Base-by-base conservation (phyloP, 164 flowering plant genomes). In the Taxillus chinensis region DNA sequence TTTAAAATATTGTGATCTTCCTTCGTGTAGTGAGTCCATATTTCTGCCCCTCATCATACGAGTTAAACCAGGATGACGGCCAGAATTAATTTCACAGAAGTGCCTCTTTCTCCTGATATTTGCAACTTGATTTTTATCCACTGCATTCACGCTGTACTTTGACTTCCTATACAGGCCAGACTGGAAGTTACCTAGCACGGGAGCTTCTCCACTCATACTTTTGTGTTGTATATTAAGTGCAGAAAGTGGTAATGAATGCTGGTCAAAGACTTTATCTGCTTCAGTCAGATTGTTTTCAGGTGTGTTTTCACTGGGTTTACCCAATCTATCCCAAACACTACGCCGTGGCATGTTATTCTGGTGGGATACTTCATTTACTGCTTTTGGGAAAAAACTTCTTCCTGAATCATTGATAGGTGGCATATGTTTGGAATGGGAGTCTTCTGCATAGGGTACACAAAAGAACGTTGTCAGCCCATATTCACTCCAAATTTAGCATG, bases 291-390 rank as follows among this genome's bases (percentile, higher is more conserved):
- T 43, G 5, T 6, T 64, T 57, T 5, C 59, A 42, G 2, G 16
- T 37, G 38, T 57, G 16, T 60, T 66, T 48, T 70, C 69, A 60
- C 38, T 3, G 39, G 78, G 78, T 64, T 61, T 77, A 5, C 83
- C 80, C 63, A 79, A 50, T 67, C 83, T 77, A 50, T 79, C 83
- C 83, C 83, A 79, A 57, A 79, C 80, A 73, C 63, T 77, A 48
- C 77, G 67, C 50, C 75, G 71, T 49, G 60, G 55, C 51, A 51
- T 68, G 55, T 62, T 14, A 63, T 15, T 61, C 57, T 42, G 65
- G 39, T 59, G 53, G 27, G 67, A 46, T 51, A 41, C 39, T 48
- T 60, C 46, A 62, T 39, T 57, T 13, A 45, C 42, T 48, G 51
- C 65, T 59, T 60, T 61, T 41, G 69, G 46, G 42, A 71, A 56